Evolutionary conservation across 805 yeast genomes (phyloP).

Genomic region (Metschnikowia baotianmanensis): DNA sequence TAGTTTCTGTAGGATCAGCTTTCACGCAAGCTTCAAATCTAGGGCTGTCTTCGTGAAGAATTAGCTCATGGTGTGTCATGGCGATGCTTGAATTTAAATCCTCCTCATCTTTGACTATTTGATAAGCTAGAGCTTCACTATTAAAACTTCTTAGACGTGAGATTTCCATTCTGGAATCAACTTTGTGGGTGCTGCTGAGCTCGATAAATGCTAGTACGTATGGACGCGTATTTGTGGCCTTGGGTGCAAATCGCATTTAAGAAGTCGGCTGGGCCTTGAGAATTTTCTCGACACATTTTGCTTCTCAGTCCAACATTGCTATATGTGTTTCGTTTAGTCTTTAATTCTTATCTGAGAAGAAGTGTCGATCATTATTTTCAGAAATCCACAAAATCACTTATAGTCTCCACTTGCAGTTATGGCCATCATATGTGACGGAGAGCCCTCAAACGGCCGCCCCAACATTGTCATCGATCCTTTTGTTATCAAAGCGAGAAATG

Average conservation of each 20-base stretch:
- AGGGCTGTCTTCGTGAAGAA: slow-evolving; percentile 3
- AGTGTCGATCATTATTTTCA: background rate
- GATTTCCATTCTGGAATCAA: background rate
- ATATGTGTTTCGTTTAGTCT: too few relatives aligned
- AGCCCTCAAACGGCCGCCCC: background rate
- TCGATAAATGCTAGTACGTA: background rate
- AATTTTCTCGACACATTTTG: too few relatives aligned
- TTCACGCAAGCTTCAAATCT: slow-evolving; percentile 4
- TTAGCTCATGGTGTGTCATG: background rate
- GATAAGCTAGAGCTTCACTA: background rate
- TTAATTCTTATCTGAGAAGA: background rate
- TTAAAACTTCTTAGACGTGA: too few relatives aligned
- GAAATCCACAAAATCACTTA: too few relatives aligned
- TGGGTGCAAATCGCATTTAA: slow-evolving; percentile 5
- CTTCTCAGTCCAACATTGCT: too few relatives aligned
- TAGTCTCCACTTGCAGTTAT: background rate
- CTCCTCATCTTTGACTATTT: background rate
- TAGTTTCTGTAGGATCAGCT: background rate
- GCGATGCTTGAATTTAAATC: slow-evolving; percentile 6
- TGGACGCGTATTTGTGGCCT: background rate
- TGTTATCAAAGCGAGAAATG: slow-evolving; percentile 8
- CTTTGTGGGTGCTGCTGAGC: background rate
- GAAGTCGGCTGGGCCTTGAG: too few relatives aligned
- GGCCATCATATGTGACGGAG: slow-evolving; percentile 15
- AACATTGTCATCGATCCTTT: slow-evolving; percentile 10